Conservation (phyloP, 345 rosid genomes). For the Kernera saxatilis region DNA sequence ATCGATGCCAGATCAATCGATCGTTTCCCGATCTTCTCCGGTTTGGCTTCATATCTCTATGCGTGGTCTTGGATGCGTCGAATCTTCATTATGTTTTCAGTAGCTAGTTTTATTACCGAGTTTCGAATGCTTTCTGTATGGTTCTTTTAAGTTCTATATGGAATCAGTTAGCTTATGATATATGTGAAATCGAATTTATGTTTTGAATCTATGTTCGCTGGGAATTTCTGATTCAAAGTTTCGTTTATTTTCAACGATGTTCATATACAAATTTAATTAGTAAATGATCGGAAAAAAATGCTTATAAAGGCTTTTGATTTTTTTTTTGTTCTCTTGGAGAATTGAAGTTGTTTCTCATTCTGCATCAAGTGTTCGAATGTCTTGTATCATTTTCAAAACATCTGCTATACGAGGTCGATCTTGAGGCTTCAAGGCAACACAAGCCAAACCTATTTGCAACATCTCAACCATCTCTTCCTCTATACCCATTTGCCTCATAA, state of each 20-base stretch:
- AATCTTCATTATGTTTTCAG: slow-evolving; percentile 19
- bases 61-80: slow-evolving; percentile 33
- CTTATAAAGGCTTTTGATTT: background rate
- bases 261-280: background rate
- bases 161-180: slow-evolving; percentile 5
- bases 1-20: background rate
- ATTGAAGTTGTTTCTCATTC: slow-evolving; percentile 43
- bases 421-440: slow-evolving; percentile 56
- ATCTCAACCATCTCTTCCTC: slow-evolving; percentile 80
- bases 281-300: background rate
- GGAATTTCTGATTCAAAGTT: background rate
- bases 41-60: slow-evolving; percentile 2
- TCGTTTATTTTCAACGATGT: background rate
- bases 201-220: background rate
- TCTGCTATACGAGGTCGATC: slow-evolving; percentile 52
- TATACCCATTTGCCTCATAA: slow-evolving; percentile 38
- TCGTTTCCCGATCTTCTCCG: background rate
- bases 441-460: slow-evolving; percentile 66
- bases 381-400: slow-evolving; percentile 48
- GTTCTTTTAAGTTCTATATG: background rate
- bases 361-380: slow-evolving; percentile 38
- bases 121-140: background rate
- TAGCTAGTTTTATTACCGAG: background rate
- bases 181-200: slow-evolving; percentile 15
- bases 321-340: background rate